phyloP scores from a whole-genome alignment of 1,284 basidiomycete genomes.

The Fistulinella cinereoalba region DNA sequence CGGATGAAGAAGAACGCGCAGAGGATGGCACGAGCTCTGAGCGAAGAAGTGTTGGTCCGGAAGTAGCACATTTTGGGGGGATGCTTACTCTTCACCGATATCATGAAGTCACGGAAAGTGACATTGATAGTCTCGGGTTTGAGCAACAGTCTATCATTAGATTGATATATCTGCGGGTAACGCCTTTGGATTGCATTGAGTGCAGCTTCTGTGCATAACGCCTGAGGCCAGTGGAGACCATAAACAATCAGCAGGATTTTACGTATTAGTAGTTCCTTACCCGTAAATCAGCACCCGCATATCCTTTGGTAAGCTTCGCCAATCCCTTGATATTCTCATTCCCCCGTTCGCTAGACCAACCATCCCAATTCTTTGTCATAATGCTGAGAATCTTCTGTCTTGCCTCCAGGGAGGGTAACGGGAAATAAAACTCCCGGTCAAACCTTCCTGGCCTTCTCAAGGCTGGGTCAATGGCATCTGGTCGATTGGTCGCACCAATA shows the following conservation, averaged over 20 bases:
- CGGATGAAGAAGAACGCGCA: constrained; percentile 83
- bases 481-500: constrained; percentile 96
- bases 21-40: constrained; percentile 92
- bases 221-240: constrained; percentile 44
- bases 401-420: constrained; percentile 82
- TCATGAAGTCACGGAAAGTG: constrained; percentile 93
- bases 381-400: constrained; percentile 88
- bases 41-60: constrained; percentile 5
- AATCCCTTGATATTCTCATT: constrained; percentile 65
- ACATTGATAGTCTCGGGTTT: constrained; percentile 87
- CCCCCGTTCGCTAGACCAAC: constrained; percentile 66
- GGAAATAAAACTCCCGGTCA: constrained; percentile 98
- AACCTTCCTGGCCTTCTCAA: constrained; percentile 93
- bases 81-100: constrained; percentile 87
- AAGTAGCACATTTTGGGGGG: constrained; percentile 2
- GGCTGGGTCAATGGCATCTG: constrained; percentile 96
- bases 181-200: constrained; percentile 94
- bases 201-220: constrained; percentile 94
- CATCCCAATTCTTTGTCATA: constrained; percentile 90
- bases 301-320: constrained; percentile 93
- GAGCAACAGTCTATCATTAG: constrained; percentile 81
- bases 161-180: constrained; percentile 98
- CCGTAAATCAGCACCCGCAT: constrained; percentile 95
- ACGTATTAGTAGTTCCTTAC: constrained; percentile 46
- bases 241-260: constrained; percentile 5